Percentiles rank a stretch among this genome's conserved stretches.
These are phyloP conservation scores for Fraxinus xanthoxyloides DNA, from an alignment of 305 asterid species.

Conservation along the genomic window DNA sequence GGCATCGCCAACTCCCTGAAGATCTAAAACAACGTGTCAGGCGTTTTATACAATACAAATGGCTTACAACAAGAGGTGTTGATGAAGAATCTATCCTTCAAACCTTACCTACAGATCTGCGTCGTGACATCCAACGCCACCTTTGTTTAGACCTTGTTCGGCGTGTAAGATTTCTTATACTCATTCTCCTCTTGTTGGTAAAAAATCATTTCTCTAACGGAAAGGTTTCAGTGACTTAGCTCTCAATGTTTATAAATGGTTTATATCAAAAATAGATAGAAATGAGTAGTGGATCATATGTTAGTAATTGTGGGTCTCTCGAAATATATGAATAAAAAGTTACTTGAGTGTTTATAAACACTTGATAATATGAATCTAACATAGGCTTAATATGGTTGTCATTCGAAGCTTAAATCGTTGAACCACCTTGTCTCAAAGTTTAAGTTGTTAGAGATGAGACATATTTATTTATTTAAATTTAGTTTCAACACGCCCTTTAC, in stretches of 20 bases:
- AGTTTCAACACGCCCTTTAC: not conserved
- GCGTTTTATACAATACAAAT: slow-evolving; percentile 65
- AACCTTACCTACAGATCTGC: slow-evolving; percentile 68
- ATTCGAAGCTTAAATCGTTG: not conserved
- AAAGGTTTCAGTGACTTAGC: not conserved
- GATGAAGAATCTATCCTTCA: slow-evolving; percentile 62
- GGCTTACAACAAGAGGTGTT: slow-evolving; percentile 80
- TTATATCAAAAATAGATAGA: too few relatives aligned
- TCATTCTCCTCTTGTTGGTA: not conserved
- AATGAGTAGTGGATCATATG: too few relatives aligned
- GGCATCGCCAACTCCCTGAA: slow-evolving; percentile 74
- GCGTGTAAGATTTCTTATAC: slow-evolving; percentile 46
- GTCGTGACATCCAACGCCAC: slow-evolving; percentile 76
- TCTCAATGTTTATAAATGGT: too few relatives aligned
- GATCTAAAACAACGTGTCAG: slow-evolving; percentile 59
- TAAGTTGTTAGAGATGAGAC: not conserved
- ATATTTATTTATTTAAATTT: too few relatives aligned
- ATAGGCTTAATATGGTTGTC: not conserved
- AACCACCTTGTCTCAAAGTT: not conserved
- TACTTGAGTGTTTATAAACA: too few relatives aligned
- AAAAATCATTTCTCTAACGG: not conserved
- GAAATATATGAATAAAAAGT: too few relatives aligned
- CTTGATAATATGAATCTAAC: too few relatives aligned
- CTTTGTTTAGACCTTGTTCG: slow-evolving; percentile 79
- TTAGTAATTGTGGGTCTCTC: too few relatives aligned